Evolutionary conservation across 139 green algal genomes (phyloP).

Genomic region (Picocystis salinarum): DNA sequence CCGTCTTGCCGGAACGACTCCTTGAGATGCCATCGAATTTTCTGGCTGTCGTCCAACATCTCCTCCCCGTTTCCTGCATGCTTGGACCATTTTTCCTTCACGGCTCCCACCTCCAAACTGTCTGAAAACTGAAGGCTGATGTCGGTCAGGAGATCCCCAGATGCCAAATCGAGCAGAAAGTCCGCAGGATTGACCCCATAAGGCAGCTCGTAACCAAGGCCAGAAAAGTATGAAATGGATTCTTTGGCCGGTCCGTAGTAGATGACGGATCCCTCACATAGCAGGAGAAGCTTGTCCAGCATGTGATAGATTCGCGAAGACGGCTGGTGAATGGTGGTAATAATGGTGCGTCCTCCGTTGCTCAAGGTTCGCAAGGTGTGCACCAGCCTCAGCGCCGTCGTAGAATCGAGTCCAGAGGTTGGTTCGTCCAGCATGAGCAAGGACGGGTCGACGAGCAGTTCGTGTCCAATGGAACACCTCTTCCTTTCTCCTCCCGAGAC

Average conservation of each 20-base stretch:
- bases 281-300: slow-evolving; percentile 49
- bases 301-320: slow-evolving; percentile 55
- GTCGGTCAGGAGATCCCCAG: too few relatives aligned
- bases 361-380: slow-evolving; percentile 44
- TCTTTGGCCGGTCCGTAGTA: slow-evolving; percentile 48
- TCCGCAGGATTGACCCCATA: slow-evolving; percentile 54
- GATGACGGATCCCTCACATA: slow-evolving; percentile 43
- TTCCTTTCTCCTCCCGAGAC: slow-evolving; percentile 87
- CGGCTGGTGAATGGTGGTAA: slow-evolving; percentile 80
- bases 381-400: slow-evolving; percentile 73
- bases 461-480: slow-evolving; percentile 60
- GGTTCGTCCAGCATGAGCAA: slow-evolving; percentile 72
- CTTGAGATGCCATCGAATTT: too few relatives aligned
- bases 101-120: too few relatives aligned
- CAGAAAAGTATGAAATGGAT: slow-evolving; percentile 18
- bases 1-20: too few relatives aligned
- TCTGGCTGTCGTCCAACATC: too few relatives aligned
- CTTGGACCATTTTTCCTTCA: too few relatives aligned
- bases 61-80: too few relatives aligned
- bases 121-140: too few relatives aligned
- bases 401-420: slow-evolving; percentile 63
- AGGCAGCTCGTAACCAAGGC: slow-evolving; percentile 30
- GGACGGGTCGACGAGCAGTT: slow-evolving; percentile 83
- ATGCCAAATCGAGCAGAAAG: slow-evolving; percentile 58
- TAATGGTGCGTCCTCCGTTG: slow-evolving; percentile 44